Conservation (phyloP, 495 filamentous ascomycete species). For the Hypoxylon crocopeplum region DNA sequence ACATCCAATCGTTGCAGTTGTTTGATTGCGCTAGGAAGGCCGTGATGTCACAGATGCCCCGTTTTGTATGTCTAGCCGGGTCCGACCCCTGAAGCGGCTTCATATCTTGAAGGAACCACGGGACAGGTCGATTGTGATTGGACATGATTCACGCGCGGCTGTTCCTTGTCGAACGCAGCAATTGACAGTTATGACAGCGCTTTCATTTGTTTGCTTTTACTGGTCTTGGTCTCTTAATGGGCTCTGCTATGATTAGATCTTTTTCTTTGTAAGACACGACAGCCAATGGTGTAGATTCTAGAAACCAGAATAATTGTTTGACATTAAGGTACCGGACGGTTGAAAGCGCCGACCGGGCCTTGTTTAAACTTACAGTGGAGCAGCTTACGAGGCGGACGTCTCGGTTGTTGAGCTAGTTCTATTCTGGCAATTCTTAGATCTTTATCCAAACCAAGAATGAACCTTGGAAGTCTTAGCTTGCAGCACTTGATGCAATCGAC, state of each 20-base stretch:
- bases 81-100: conserved; percentile 24
- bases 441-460: conserved; percentile 4
- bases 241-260: conserved; percentile 1
- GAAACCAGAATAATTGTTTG: too few species aligned
- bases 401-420: background rate
- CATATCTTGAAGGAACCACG: conserved; percentile 14
- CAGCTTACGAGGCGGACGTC: conserved; percentile 10
- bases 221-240: conserved; percentile 1
- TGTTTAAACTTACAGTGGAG: conserved; percentile 11
- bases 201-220: background rate
- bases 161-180: conserved; percentile 2
- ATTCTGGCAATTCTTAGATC: background rate
- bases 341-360: background rate
- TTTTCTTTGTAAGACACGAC: background rate
- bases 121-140: conserved; percentile 24
- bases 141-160: conserved; percentile 36
- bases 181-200: too few species aligned
- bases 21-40: conserved; percentile 21
- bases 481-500: conserved; percentile 22
- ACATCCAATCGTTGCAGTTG: background rate
- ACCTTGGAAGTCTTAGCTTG: conserved; percentile 4
- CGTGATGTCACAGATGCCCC: conserved; percentile 35
- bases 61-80: conserved; percentile 14
- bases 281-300: conserved; percentile 1
- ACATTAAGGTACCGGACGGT: background rate